These are phyloP conservation scores for Helotiales sp. DNA, from an alignment of 2,329 filamentous ascomycete genomes.

Conservation along the genomic window DNA sequence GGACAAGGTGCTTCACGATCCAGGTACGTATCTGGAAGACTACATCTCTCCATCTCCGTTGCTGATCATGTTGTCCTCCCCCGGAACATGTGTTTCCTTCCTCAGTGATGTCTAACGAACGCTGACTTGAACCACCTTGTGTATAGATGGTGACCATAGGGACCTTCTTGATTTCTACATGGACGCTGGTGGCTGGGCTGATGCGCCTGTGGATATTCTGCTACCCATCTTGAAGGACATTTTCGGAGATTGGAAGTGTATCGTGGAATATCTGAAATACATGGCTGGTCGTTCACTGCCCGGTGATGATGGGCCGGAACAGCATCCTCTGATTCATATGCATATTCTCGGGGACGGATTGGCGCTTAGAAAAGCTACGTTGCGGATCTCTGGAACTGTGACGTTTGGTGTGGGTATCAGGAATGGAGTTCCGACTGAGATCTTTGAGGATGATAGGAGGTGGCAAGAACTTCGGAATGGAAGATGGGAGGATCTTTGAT, in stretches of 20 bases:
- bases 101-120: no score
- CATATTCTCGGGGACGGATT: not conserved
- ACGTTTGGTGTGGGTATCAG: not conserved
- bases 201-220: constrained; percentile 32
- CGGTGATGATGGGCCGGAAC: not conserved
- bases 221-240: constrained; percentile 21
- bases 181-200: not conserved
- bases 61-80: no score
- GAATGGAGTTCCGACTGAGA: not conserved
- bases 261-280: constrained; percentile 3
- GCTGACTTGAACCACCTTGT: no score
- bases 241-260: constrained; percentile 4
- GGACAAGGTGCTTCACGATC: not conserved
- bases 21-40: no score
- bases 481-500: constrained; percentile 2
- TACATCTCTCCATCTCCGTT: no score
- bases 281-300: not conserved
- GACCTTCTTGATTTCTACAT: not conserved
- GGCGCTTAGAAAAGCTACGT: constrained; percentile 1
- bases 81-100: no score
- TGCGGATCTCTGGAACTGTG: not conserved
- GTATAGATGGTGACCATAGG: no score
- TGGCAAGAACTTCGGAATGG: constrained; percentile 6
- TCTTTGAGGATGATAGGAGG: not conserved
- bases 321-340: constrained; percentile 1